Base-by-base conservation (phyloP, 495 filamentous ascomycete genomes). In the Lichina pygmaea region DNA sequence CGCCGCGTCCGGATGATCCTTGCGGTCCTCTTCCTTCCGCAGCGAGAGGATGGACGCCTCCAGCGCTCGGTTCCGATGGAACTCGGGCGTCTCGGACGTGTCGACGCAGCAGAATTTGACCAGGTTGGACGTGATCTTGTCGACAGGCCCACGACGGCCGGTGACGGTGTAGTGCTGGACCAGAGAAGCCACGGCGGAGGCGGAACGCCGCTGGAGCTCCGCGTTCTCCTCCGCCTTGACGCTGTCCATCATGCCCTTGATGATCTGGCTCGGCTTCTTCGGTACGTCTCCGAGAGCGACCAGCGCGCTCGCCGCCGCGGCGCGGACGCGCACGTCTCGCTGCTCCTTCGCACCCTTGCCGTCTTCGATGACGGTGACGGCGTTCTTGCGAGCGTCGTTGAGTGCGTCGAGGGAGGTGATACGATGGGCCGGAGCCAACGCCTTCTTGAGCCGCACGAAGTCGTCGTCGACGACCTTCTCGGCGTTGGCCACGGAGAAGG, bases 221-320 rank as follows among this genome's bases (percentile, higher is more conserved):
- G 78, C 55, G 51, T 86, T 94, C 53, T 95, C 86, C 59, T 97
- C 89, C 33, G 73, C 71, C 63, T 95, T 95, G 57, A 95, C 73
- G 55, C 86, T 94, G 52, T 97, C 89, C 86, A 95, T 97, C 59
- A 94, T 80, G 15, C 73, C 78, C 60, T 92, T 93, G 61, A 97
- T 94, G 13, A 92, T 73, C 34, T 73, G 67, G 44, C 76, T 78
- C 11, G 89, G 81, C 55, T 89, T 93, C 67, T 92, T 94, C 5
- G 91, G 86, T 4, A 91, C 66, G 30, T 80, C 67, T 33, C 73
- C 72, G 56, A 93, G 71, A n/a, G 82, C 79, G 34, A 95, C 76
- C 47, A 93, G 58, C 5, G 89, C 91, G 44, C 78, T 77, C 11
- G 91, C 81, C 31, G 82, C 85, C 17, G 86, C 80, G 13, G 91